Evolutionary conservation across 805 yeast genomes (phyloP), one percentile per base, ranked within the genome.

Genomic region (Zygosaccharomyces lentus): DNA sequence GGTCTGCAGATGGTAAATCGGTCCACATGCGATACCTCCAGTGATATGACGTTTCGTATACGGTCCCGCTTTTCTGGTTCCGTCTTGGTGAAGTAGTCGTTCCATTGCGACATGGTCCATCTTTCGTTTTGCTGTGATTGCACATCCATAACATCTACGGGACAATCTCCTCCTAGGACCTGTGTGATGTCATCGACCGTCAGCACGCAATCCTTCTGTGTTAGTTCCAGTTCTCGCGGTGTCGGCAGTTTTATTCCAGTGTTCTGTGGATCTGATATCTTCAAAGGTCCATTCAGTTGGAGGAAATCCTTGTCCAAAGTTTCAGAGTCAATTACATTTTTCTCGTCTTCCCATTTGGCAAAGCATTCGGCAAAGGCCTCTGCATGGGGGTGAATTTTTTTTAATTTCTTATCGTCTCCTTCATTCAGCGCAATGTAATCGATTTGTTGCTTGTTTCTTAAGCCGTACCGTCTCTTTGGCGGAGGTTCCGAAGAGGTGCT

Each of bases 71-170:
- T 70, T 0, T 58, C 60, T 1, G 69, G 58, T 2, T 67, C 65
- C 1, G 70, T 59, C 21, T 71, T 64, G 13, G 69, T 62, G 63
- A 80, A 87, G 62, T 88, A 89, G 30, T 84, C 82, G 45, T 80
- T 68, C 96, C 96, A 89, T 49, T 70, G 72, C 1, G 74, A 74
- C 69, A 88, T 64, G 15, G 75, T 72, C 96, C 96, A 88, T 23
- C 51, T 54, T 12, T 58, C 57, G 35, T 60, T 79, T 9, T 83
- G 82, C 57, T 89, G 96, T 0, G 95, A 82, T 17, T 84, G 71
- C 3, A 87, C 95, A 61, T 89, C 96, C 91, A 89, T 87, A 1
- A 89, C 96, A 45, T 87, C 95, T 1, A 89, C 75, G 1, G 74
- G 75, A 3, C 68, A 66, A 31, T 81, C 84, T 4, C 66, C 75